Evolutionary conservation across 345 rosid genomes (phyloP), one percentile per base, ranked within the genome.

Genomic region (Cardamine resedifolia): DNA sequence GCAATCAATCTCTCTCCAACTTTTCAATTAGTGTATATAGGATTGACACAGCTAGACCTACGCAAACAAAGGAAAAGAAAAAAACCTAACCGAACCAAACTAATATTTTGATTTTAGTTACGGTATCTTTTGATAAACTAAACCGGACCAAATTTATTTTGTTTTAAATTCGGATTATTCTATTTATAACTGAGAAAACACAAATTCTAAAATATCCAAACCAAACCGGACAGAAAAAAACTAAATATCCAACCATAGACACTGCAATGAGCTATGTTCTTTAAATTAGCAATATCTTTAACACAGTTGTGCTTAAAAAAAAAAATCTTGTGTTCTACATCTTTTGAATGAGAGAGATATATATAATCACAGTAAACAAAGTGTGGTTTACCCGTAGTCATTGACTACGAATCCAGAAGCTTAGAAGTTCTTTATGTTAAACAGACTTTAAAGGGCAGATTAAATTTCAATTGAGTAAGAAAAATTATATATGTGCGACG

Each of bases 401-500:
- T n/a, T 60, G 16, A 50, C 68, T 19, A 27, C 16, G 9, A 24
- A 51, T 30, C 53, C 5, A 41, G 58, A 72, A 64, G 64, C 58
- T 44, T 64, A 14, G 18, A 44, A 5, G 45, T 44, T 23, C 38
- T 33, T 39, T 43, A 23, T 45, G 14, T 45, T 57, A 34, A 23
- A 64, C 2, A 28, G 7, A 10, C n/a, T 12, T 23, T 4, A 24
- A 65, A 18, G n/a, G n/a, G n/a, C n/a, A n/a, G 21, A 27, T 19
- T 24, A 66, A 60, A 27, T 59, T 75, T 59, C 78, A 75, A 59
- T 44, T 15, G 36, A 44, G 4, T 12, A 51, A 30, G 63, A 20
- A 58, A 58, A 49, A 43, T 9, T 10, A 39, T n/a, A 10, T 34
- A 44, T 6, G 10, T 75, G 33, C 28, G 49, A 51, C 8, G 64